These are phyloP conservation scores for Brettanomyces anomalus DNA, from an alignment of 805 yeast genomes.

Conservation along the genomic window DNA sequence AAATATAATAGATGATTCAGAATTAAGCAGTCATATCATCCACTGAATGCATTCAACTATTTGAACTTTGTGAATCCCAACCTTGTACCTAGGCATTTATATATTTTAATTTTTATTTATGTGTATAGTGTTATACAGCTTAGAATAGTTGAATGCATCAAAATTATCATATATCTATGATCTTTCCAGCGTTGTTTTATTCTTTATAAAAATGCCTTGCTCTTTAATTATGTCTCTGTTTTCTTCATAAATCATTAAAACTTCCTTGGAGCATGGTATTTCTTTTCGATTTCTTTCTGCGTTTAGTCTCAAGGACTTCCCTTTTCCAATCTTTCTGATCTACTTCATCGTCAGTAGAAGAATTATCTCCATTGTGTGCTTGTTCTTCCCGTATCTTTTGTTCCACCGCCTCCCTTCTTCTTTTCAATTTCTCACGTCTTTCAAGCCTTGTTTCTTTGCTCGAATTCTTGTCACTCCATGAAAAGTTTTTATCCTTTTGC, in stretches of 20 bases:
- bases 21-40: neutral
- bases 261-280: constrained; percentile 37
- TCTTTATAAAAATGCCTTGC: too few species aligned
- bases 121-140: too few species aligned
- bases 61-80: too few species aligned
- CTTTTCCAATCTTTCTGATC: constrained; percentile 82
- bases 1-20: constrained; percentile 25
- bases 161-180: too few species aligned
- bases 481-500: constrained; percentile 42
- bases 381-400: constrained; percentile 37
- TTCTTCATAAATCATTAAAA: constrained; percentile 46
- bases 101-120: too few species aligned
- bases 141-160: too few species aligned
- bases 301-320: constrained; percentile 56
- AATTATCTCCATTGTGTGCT: constrained; percentile 29
- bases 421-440: constrained; percentile 60
- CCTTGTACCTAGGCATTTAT: too few species aligned
- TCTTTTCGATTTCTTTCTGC: constrained; percentile 31
- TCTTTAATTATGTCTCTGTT: too few species aligned
- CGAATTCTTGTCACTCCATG: constrained; percentile 74
- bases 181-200: too few species aligned
- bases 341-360: constrained; percentile 10
- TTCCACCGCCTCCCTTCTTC: constrained; percentile 62
- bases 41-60: neutral
- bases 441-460: constrained; percentile 51